A percentile compares a stretch with the other conserved stretches of the same genome.
phyloP scores from a whole-genome alignment of 108 stramenopile genomes.

The Epithemia pelagica region DNA sequence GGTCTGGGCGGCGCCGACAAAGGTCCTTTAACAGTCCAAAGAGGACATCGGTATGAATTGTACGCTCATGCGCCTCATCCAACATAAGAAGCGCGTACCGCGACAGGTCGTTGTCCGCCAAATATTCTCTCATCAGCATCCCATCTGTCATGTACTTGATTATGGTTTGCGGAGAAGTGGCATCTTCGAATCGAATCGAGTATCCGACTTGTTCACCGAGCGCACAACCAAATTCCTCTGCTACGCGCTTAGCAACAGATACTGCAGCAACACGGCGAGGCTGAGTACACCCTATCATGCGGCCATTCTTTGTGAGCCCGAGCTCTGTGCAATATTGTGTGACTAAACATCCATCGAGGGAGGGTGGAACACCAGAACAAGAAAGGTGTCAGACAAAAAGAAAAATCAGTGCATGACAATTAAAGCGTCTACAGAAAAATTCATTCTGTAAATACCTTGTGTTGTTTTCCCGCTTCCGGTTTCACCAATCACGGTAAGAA shows the following conservation, averaged over 20 bases:
- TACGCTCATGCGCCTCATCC: conserved; percentile 99
- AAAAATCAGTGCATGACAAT: too few species aligned
- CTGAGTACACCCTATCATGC: conserved; percentile 97
- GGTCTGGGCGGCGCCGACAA: conserved; percentile 76
- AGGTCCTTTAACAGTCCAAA: conserved; percentile 96
- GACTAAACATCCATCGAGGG: too few species aligned
- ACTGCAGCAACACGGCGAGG: conserved; percentile 97
- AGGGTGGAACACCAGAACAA: too few species aligned
- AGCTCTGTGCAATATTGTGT: conserved; percentile 97
- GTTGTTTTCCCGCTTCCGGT: conserved; percentile 92
- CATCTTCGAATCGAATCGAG: conserved; percentile 98
- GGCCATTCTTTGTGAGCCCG: conserved; percentile 81
- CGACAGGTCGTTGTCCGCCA: conserved; percentile 85
- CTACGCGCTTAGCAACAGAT: conserved; percentile 98
- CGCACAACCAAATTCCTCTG: conserved; percentile 96
- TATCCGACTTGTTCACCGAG: conserved; percentile 96
- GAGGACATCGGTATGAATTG: conserved; percentile 96
- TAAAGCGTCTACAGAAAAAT: too few species aligned
- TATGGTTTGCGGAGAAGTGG: conserved; percentile 84
- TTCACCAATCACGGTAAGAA: conserved; percentile 96
- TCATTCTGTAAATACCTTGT: too few species aligned
- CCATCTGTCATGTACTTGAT: conserved; percentile 99
- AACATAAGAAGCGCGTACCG: conserved; percentile 87
- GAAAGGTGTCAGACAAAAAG: too few species aligned
- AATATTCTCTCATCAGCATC: conserved; percentile 96